Evolutionary conservation across 208 protist species (phyloP).

Genomic region (Acanthamoeba culbertsoni): DNA sequence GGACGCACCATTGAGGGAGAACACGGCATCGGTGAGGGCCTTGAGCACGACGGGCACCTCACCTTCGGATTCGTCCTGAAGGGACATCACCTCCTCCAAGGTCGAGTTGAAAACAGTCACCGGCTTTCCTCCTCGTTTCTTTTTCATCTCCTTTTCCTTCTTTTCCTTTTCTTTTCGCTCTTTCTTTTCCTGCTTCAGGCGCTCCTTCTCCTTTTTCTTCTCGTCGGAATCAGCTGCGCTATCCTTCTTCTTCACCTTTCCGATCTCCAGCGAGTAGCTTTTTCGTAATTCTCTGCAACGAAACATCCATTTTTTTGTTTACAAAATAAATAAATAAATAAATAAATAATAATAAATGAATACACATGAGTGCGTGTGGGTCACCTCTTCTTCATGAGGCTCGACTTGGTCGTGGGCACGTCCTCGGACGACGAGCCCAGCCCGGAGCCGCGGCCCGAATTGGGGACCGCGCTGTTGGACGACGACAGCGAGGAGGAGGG

Average conservation of each 20-base stretch:
- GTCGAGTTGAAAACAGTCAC: background rate
- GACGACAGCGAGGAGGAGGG: background rate
- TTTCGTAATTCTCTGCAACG: background rate
- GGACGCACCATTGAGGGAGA: background rate
- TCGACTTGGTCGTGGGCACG: background rate
- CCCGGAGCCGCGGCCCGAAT: background rate
- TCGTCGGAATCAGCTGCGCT: background rate
- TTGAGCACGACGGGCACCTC: background rate
- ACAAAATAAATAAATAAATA: background rate
- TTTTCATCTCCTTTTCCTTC: background rate
- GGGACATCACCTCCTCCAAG: slow-evolving; percentile 4
- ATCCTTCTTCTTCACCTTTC: background rate
- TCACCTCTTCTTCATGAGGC: too few species aligned
- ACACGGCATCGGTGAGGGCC: background rate
- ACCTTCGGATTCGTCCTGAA: background rate
- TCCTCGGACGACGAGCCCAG: background rate
- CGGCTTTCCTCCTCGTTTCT: background rate
- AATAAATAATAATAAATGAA: too few species aligned
- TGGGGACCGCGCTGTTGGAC: background rate
- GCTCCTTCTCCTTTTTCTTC: background rate
- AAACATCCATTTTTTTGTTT: background rate
- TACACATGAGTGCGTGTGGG: too few species aligned
- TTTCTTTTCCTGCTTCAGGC: background rate
- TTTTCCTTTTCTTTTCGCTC: background rate
- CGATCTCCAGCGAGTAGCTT: background rate